phyloP scores from a whole-genome alignment of 306 rosid genomes.

The Leucaena leucocephala region DNA sequence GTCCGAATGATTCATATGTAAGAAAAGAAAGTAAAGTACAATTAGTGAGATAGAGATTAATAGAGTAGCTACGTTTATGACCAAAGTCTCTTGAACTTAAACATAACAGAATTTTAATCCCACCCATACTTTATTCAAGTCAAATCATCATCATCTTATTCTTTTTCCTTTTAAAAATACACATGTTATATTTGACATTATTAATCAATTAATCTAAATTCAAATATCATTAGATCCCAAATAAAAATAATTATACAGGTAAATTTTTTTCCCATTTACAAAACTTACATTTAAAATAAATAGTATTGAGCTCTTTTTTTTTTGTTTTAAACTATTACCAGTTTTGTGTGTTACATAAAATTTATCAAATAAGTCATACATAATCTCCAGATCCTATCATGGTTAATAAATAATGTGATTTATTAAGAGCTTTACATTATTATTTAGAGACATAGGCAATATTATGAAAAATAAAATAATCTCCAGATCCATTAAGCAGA shows the following conservation, averaged over 20 bases:
- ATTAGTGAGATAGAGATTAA: neutral
- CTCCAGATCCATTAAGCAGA: neutral
- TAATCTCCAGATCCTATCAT: too few species aligned
- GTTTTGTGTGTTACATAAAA: neutral
- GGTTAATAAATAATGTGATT: neutral
- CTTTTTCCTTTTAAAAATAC: neutral
- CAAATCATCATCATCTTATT: neutral
- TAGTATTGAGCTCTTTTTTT: too few species aligned
- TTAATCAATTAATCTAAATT: neutral
- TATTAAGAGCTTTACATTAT: too few species aligned
- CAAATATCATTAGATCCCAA: neutral
- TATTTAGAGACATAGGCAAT: too few species aligned
- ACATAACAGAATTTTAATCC: neutral
- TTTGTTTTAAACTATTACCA: too few species aligned
- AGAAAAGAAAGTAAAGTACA: too few species aligned
- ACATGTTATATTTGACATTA: neutral
- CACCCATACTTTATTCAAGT: neutral
- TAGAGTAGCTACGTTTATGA: too few species aligned
- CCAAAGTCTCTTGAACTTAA: neutral
- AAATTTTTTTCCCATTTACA: neutral
- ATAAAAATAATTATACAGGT: neutral
- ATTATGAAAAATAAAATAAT: too few species aligned
- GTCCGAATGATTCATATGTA: too few species aligned
- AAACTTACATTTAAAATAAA: neutral
- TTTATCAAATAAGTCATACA: too few species aligned